These are phyloP conservation scores for Saccharomyces hybrid DNA, from an alignment of 1,139 yeast species.

Conservation along the genomic window DNA sequence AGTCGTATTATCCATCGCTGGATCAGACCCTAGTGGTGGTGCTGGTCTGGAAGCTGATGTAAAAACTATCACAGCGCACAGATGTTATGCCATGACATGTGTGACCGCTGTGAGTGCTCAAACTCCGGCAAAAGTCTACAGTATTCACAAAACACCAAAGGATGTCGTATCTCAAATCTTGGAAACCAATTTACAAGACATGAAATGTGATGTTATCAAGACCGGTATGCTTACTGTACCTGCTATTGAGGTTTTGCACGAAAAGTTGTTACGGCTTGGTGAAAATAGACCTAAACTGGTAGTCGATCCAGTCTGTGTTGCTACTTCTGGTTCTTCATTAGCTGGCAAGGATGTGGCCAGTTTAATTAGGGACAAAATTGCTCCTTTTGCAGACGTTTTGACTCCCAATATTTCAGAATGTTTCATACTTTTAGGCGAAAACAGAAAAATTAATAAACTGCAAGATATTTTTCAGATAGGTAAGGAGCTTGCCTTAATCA, in stretches of 20 bases:
- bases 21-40: conserved; percentile 88
- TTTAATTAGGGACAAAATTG: conserved; percentile 39
- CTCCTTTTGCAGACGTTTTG: conserved; percentile 49
- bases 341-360: conserved; percentile 41
- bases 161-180: conserved; percentile 42
- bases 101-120: conserved; percentile 81
- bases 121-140: conserved; percentile 55
- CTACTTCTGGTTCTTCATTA: conserved; percentile 65
- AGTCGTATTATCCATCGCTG: conserved; percentile 60
- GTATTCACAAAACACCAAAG: conserved; percentile 43
- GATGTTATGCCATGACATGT: conserved; percentile 74
- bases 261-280: conserved; percentile 34
- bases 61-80: conserved; percentile 72
- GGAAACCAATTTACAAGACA: conserved; percentile 53
- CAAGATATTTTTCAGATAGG: conserved; percentile 42
- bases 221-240: conserved; percentile 70
- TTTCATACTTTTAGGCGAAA: conserved; percentile 23
- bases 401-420: conserved; percentile 84
- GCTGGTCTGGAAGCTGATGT: conserved; percentile 94
- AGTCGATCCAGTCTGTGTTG: conserved; percentile 77
- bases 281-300: conserved; percentile 38
- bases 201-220: conserved; percentile 63
- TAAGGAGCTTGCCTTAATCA: conserved; percentile 34
- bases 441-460: conserved; percentile 21
- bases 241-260: conserved; percentile 45